Percentiles rank a stretch among this genome's conserved stretches.
Evolutionary conservation across 495 filamentous ascomycete genomes (phyloP).

Genomic region (Neurospora discreta): DNA sequence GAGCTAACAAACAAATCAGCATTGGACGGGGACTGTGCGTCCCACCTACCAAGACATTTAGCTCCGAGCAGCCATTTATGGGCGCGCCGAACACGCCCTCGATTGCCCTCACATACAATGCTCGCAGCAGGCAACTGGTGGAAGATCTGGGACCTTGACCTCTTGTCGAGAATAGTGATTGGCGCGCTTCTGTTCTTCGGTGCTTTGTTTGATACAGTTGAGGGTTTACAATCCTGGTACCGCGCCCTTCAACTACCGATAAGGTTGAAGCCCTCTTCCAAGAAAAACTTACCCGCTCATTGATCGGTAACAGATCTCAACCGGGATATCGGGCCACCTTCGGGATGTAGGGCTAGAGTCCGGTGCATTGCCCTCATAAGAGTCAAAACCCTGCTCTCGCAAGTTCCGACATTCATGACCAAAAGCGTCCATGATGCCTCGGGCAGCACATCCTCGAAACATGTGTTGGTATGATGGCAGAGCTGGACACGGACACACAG

Average conservation of each 20-base stretch:
- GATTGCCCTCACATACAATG: background rate
- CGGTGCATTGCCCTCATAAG: background rate
- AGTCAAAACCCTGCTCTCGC: background rate
- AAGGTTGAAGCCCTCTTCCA: background rate
- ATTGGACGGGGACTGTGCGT: too few relatives aligned
- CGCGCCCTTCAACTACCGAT: background rate
- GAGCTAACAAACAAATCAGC: too few relatives aligned
- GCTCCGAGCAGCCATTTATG: background rate
- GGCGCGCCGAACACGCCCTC: background rate
- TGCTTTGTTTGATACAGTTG: background rate
- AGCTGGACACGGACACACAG: background rate
- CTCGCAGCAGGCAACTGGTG: background rate
- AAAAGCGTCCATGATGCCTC: background rate
- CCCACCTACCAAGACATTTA: background rate
- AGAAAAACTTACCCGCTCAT: background rate
- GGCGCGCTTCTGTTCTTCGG: background rate
- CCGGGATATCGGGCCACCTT: background rate
- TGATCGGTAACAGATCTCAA: background rate
- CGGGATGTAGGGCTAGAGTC: background rate
- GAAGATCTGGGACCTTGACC: background rate
- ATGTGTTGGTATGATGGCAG: background rate
- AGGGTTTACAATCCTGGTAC: background rate
- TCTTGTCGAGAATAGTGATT: background rate
- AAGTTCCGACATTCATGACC: background rate
- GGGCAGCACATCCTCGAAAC: background rate